Conservation (phyloP, 2,329 filamentous ascomycete species). For the Aspergillus fijiensis region DNA sequence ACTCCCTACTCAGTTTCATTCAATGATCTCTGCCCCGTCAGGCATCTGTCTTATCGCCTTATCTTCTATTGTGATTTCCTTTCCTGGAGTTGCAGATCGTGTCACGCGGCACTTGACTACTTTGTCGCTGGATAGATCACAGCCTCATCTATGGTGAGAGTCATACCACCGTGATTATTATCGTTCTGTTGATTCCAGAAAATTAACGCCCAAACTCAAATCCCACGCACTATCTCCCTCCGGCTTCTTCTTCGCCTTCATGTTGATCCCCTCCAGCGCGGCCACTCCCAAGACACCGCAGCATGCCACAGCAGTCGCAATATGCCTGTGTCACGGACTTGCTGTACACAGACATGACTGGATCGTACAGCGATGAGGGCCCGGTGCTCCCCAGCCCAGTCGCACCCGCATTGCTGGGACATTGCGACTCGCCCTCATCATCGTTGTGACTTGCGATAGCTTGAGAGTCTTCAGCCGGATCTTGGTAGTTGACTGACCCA, state of each 20-base stretch:
- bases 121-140: too few relatives aligned
- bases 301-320: background rate
- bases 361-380: background rate
- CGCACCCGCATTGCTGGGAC: background rate
- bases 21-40: background rate
- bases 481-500: too few relatives aligned
- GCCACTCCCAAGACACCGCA: background rate
- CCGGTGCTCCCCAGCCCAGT: background rate
- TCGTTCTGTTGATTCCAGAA: background rate
- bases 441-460: too few relatives aligned
- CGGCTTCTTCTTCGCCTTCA: background rate
- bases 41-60: background rate
- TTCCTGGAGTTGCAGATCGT: too few relatives aligned
- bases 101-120: too few relatives aligned
- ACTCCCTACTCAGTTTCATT: too few relatives aligned
- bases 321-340: background rate
- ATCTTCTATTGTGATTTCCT: background rate
- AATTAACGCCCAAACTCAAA: background rate
- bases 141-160: too few relatives aligned
- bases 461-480: too few relatives aligned
- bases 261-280: background rate
- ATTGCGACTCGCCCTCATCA: too few relatives aligned
- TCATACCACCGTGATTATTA: background rate
- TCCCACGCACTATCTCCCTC: background rate
- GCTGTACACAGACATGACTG: background rate